A percentile compares a stretch with the other conserved stretches of the same genome.
Conservation (phyloP, 306 rosid genomes). For the Malus asiatica region DNA sequence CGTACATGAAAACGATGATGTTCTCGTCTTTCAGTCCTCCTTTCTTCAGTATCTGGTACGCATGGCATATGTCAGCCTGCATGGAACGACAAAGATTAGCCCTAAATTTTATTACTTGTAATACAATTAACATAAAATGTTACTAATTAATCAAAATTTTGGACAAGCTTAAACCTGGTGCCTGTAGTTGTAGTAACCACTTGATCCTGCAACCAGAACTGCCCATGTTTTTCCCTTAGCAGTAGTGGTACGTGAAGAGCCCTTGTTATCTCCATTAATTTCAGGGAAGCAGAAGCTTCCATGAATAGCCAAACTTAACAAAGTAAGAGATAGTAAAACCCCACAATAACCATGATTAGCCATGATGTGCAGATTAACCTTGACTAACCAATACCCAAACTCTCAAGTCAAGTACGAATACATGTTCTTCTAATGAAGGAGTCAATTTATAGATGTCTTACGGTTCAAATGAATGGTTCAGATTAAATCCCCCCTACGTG, state of each 20-base stretch:
- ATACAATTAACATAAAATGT: background rate
- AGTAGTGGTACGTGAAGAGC: background rate
- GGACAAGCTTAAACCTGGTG: slow-evolving; percentile 29
- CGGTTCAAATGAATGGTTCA: background rate
- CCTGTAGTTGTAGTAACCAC: slow-evolving; percentile 27
- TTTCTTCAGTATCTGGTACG: slow-evolving; percentile 27
- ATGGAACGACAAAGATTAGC: background rate
- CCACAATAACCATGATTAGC: too few species aligned
- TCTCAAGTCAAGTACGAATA: background rate
- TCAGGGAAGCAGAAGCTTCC: background rate
- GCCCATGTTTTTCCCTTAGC: slow-evolving; percentile 39
- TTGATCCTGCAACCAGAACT: slow-evolving; percentile 41
- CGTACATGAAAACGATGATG: background rate
- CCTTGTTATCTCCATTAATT: background rate
- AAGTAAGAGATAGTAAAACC: too few species aligned
- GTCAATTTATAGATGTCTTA: background rate
- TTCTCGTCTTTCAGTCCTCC: too few species aligned
- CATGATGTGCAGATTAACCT: background rate
- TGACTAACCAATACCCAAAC: background rate
- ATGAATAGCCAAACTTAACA: background rate
- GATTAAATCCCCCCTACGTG: background rate
- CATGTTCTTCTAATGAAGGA: background rate
- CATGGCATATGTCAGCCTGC: slow-evolving; percentile 56
- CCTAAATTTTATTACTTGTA: background rate
- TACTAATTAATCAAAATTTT: too few species aligned